phyloP scores from a whole-genome alignment of 2,329 filamentous ascomycete genomes.

The Calonectria pteridis region DNA sequence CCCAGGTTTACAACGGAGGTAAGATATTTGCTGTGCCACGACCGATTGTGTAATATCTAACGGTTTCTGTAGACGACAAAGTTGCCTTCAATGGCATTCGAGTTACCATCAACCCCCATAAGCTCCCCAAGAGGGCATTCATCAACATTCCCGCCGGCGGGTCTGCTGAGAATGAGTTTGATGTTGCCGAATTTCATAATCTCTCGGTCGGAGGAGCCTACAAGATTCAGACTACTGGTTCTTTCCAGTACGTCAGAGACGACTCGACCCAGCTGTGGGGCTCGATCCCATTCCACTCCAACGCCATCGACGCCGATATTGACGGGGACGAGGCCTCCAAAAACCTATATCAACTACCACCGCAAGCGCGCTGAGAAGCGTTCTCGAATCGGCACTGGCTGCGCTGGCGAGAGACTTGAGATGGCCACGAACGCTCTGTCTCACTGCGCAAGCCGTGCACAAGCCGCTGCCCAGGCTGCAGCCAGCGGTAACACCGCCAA shows the following conservation, averaged over 20 bases:
- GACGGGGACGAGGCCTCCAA: background rate
- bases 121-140: background rate
- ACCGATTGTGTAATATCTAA: background rate
- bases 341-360: background rate
- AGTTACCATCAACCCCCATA: background rate
- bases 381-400: background rate
- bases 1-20: conserved; percentile 58
- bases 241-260: background rate
- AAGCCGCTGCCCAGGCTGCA: background rate
- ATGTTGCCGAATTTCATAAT: background rate
- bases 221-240: background rate
- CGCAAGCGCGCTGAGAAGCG: background rate
- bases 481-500: background rate
- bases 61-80: background rate
- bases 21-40: conserved; percentile 1
- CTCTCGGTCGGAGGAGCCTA: background rate
- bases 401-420: background rate
- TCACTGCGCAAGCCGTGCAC: background rate
- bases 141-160: background rate
- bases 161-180: background rate
- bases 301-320: background rate
- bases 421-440: background rate
- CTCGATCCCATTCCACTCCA: background rate
- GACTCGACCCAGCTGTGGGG: background rate
- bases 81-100: background rate